phyloP scores from a whole-genome alignment of 768 basidiomycete species.

The Tephrocybe sp. region DNA sequence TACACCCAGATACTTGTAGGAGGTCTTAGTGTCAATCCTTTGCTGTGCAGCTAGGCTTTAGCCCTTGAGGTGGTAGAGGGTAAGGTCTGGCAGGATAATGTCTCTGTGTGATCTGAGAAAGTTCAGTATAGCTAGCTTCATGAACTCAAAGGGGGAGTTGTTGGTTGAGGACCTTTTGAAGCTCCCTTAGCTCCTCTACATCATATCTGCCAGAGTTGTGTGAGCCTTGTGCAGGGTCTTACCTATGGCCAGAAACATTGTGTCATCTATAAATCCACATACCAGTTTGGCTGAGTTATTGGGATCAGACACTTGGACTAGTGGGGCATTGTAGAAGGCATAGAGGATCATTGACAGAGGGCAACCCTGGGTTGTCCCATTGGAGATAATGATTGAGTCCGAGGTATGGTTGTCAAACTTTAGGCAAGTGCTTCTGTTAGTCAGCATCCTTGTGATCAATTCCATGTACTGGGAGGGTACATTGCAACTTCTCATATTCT shows the following conservation, averaged over 20 bases:
- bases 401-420: slow-evolving; percentile 26
- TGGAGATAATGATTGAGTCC: slow-evolving; percentile 10
- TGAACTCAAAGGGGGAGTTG: slow-evolving; percentile 30
- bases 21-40: background rate
- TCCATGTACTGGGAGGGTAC: background rate
- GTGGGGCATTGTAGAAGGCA: background rate
- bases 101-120: slow-evolving; percentile 13
- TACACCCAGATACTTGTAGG: background rate
- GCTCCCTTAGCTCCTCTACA: slow-evolving; percentile 21
- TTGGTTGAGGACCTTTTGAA: slow-evolving; percentile 24
- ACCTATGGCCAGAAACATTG: slow-evolving; percentile 22
- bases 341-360: background rate
- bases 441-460: background rate
- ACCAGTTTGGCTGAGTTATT: background rate
- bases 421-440: background rate
- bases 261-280: slow-evolving; percentile 31
- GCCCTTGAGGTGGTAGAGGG: background rate
- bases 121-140: slow-evolving; percentile 29
- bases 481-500: background rate
- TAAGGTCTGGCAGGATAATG: slow-evolving; percentile 1
- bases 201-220: slow-evolving; percentile 20
- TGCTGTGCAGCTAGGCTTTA: background rate
- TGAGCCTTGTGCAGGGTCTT: slow-evolving; percentile 20
- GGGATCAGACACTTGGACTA: background rate
- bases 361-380: slow-evolving; percentile 18